phyloP scores from a whole-genome alignment of 1,284 basidiomycete species.

The Phenoliferia sp. region DNA sequence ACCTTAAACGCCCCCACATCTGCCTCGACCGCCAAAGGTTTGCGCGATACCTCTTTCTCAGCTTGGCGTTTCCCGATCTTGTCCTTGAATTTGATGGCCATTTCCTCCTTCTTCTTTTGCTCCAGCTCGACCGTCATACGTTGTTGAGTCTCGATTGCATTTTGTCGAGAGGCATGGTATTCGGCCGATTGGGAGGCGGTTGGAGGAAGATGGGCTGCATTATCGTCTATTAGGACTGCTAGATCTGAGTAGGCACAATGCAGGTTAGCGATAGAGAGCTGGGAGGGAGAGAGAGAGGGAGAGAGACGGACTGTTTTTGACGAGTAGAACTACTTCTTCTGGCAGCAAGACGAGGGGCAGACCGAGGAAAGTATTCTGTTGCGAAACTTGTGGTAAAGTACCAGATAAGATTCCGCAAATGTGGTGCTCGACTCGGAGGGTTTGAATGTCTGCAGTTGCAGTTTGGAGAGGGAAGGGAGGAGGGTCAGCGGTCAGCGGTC shows the following conservation, averaged over 20 bases:
- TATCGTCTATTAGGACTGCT: slow-evolving; percentile 73
- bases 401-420: slow-evolving; percentile 82
- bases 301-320: slow-evolving; percentile 60
- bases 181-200: slow-evolving; percentile 40
- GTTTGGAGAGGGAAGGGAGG: neutral
- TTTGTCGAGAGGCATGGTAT: slow-evolving; percentile 39
- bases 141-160: slow-evolving; percentile 53
- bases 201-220: slow-evolving; percentile 58
- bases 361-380: slow-evolving; percentile 95
- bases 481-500: neutral
- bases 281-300: neutral
- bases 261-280: neutral
- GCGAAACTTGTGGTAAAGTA: slow-evolving; percentile 87
- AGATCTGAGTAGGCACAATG: slow-evolving; percentile 56
- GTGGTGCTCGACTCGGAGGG: slow-evolving; percentile 68
- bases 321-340: slow-evolving; percentile 84
- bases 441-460: slow-evolving; percentile 65
- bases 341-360: slow-evolving; percentile 80
- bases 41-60: slow-evolving; percentile 37
- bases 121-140: slow-evolving; percentile 48
- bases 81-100: slow-evolving; percentile 42
- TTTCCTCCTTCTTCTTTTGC: slow-evolving; percentile 41
- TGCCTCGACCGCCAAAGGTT: neutral
- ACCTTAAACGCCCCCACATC: neutral
- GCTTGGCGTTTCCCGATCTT: slow-evolving; percentile 53